phyloP scores from a whole-genome alignment of 805 yeast species.

The Vanderwaltozyma tropicalis region DNA sequence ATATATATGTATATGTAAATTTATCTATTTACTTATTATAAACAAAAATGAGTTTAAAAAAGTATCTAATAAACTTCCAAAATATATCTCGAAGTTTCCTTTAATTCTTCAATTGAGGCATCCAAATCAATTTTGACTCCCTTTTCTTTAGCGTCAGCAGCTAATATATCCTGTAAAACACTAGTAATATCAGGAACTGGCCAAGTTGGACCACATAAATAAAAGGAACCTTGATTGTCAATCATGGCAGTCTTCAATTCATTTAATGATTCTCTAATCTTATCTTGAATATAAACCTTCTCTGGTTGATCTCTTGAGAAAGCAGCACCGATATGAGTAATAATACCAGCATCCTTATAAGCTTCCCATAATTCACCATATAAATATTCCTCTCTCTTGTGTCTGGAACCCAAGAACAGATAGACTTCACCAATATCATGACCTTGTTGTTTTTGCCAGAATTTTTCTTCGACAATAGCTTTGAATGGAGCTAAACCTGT shows the following conservation, averaged over 20 bases:
- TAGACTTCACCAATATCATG: constrained; percentile 78
- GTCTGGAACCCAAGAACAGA: constrained; percentile 88
- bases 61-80: constrained; percentile 80
- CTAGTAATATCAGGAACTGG: constrained; percentile 95
- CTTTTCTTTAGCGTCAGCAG: constrained; percentile 54
- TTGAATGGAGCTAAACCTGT: constrained; percentile 98
- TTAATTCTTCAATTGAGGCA: constrained; percentile 81
- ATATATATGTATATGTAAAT: background rate
- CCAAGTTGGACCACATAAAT: constrained; percentile 98
- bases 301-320: constrained; percentile 95
- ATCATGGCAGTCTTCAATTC: constrained; percentile 73
- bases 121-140: constrained; percentile 65
- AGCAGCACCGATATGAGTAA: constrained; percentile 95
- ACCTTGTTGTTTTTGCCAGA: constrained; percentile 88
- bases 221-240: constrained; percentile 74
- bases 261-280: constrained; percentile 65
- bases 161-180: constrained; percentile 73
- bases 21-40: too few species aligned
- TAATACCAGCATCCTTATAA: constrained; percentile 78
- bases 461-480: constrained; percentile 91
- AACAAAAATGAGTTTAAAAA: background rate
- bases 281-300: constrained; percentile 91
- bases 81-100: constrained; percentile 84
- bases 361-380: constrained; percentile 98
- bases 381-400: constrained; percentile 86